These are phyloP conservation scores for Paraphoma chrysanthemicola DNA, from an alignment of 2,329 filamentous ascomycete species.

Conservation along the genomic window DNA sequence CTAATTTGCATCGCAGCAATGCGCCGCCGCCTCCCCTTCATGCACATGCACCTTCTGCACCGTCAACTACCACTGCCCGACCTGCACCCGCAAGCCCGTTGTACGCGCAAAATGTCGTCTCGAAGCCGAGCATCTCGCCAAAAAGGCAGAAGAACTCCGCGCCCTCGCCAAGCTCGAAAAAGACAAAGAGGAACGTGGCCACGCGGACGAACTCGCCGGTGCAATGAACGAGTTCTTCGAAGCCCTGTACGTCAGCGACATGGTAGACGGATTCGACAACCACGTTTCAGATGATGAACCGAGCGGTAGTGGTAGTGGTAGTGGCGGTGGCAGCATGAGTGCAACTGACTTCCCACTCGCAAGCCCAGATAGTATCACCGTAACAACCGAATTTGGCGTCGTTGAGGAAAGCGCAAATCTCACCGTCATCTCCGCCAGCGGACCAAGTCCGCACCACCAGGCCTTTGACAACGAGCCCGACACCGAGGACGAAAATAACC, in stretches of 20 bases:
- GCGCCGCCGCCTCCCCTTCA: constrained; percentile 33
- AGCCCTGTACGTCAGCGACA: constrained; percentile 29
- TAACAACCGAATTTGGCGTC: constrained; percentile 45
- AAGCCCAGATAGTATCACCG: constrained; percentile 43
- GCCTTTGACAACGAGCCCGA: constrained; percentile 12
- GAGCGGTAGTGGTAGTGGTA: neutral
- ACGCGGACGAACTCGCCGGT: constrained; percentile 45
- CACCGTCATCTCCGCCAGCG: constrained; percentile 36
- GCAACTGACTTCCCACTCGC: constrained; percentile 21
- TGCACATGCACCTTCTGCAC: constrained; percentile 51
- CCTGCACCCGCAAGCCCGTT: constrained; percentile 41
- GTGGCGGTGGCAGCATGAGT: neutral
- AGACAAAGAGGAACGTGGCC: constrained; percentile 42
- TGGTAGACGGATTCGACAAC: constrained; percentile 4
- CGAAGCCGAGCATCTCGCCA: constrained; percentile 43
- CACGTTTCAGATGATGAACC: neutral
- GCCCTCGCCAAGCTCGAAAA: constrained; percentile 37
- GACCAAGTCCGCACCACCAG: constrained; percentile 17
- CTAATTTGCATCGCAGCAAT: constrained; percentile 29
- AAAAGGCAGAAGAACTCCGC: constrained; percentile 38
- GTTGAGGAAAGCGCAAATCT: constrained; percentile 38
- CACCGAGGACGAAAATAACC: constrained; percentile 20
- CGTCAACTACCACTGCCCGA: constrained; percentile 49
- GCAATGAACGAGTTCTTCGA: constrained; percentile 44
- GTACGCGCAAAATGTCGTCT: constrained; percentile 45